Evolutionary conservation across 1,284 basidiomycete species (phyloP).

Genomic region (Veloboletus limbatus): DNA sequence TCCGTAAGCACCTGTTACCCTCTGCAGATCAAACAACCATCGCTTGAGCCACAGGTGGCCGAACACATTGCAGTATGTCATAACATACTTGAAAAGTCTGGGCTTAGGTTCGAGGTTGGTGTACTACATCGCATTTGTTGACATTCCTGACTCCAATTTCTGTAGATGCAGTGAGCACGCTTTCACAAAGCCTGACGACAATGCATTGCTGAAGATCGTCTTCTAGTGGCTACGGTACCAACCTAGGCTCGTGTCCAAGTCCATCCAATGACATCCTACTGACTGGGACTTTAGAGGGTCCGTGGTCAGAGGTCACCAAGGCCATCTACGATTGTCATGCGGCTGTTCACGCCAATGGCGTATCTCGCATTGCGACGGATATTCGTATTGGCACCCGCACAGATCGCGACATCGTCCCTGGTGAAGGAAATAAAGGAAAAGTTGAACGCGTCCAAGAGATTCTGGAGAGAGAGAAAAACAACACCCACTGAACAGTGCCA

Average conservation of each 20-base stretch:
- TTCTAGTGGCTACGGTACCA: conserved; percentile 84
- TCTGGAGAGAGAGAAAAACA: conserved; percentile 42
- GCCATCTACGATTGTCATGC: conserved; percentile 86
- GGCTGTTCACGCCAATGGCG: conserved; percentile 79
- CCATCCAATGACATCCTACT: conserved; percentile 1
- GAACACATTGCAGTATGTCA: conserved; percentile 78
- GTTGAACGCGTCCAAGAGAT: conserved; percentile 79
- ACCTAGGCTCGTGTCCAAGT: conserved; percentile 55
- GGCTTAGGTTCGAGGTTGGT: conserved; percentile 75
- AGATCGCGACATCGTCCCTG: conserved; percentile 63
- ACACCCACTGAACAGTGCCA: background rate
- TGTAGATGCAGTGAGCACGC: conserved; percentile 67
- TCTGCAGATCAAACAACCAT: background rate
- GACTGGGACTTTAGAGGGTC: conserved; percentile 58
- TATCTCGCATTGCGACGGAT: conserved; percentile 78
- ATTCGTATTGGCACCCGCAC: conserved; percentile 89
- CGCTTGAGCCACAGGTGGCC: conserved; percentile 47
- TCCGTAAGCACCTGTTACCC: conserved; percentile 46
- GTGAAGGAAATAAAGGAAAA: conserved; percentile 75
- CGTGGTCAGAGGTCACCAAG: conserved; percentile 77
- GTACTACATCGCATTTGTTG: conserved; percentile 3
- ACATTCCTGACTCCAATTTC: conserved; percentile 1
- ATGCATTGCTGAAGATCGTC: conserved; percentile 11
- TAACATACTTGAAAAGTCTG: conserved; percentile 75
- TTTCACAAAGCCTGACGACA: conserved; percentile 6